phyloP scores from a whole-genome alignment of 352 stramenopile species.

The Globisporangium nagaii region DNA sequence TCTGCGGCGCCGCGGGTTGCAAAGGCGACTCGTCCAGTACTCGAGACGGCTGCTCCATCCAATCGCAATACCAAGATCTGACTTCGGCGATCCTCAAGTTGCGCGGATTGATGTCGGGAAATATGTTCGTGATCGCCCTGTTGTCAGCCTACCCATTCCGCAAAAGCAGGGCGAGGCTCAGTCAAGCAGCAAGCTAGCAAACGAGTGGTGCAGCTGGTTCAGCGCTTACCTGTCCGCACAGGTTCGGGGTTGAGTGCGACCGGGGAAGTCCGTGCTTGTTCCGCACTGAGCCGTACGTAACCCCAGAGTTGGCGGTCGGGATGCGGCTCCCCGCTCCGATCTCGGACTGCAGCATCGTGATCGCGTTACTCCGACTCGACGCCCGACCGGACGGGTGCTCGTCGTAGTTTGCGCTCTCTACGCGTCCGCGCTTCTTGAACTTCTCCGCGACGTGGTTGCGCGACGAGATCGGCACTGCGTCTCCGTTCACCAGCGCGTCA shows the following conservation, averaged over 20 bases:
- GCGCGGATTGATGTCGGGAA: slow-evolving; percentile 75
- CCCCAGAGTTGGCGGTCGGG: neutral
- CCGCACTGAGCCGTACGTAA: neutral
- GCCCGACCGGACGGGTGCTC: slow-evolving; percentile 15
- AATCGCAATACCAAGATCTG: slow-evolving; percentile 69
- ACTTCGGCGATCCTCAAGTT: slow-evolving; percentile 78
- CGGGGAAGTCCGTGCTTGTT: slow-evolving; percentile 11
- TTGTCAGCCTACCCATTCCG: slow-evolving; percentile 26
- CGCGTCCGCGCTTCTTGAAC: slow-evolving; percentile 56
- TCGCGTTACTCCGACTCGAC: slow-evolving; percentile 11
- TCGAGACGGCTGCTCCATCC: slow-evolving; percentile 48
- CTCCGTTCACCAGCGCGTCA: neutral
- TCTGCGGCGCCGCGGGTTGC: neutral
- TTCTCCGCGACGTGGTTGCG: slow-evolving; percentile 18
- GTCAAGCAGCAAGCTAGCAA: neutral
- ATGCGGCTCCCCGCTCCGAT: slow-evolving; percentile 1
- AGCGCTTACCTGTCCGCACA: slow-evolving; percentile 12
- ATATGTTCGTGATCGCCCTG: slow-evolving; percentile 59
- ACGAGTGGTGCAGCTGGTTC: neutral
- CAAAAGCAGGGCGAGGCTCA: neutral
- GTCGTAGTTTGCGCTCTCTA: slow-evolving; percentile 52
- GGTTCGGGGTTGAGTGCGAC: slow-evolving; percentile 22
- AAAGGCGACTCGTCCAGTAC: slow-evolving; percentile 3
- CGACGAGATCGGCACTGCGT: neutral
- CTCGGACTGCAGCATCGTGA: slow-evolving; percentile 6